Percentiles rank a stretch among this genome's conserved stretches.
Conservation (phyloP, 2,329 filamentous ascomycete genomes). For the Stagonosporopsis rhizophila region DNA sequence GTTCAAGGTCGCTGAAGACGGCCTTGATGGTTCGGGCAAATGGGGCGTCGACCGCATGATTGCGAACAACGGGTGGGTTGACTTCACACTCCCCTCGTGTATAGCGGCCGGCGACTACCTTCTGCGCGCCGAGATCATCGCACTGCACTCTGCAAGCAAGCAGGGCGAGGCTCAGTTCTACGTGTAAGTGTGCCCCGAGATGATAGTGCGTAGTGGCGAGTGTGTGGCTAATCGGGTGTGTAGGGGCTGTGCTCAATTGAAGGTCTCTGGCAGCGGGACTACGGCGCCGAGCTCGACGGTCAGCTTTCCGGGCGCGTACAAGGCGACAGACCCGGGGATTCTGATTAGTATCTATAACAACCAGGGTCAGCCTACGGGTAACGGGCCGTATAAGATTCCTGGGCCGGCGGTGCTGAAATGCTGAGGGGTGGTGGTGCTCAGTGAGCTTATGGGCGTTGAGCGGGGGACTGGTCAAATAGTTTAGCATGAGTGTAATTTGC, state of each 20-base stretch:
- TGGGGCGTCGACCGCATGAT: constrained; percentile 62
- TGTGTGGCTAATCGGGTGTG: constrained; percentile 4
- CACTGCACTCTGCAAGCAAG: constrained; percentile 48
- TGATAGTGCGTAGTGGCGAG: too few relatives aligned
- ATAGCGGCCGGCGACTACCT: constrained; percentile 52
- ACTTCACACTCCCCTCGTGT: constrained; percentile 48
- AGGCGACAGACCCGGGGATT: constrained; percentile 40
- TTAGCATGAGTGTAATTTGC: not conserved
- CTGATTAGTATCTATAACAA: constrained; percentile 41
- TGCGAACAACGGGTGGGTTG: constrained; percentile 54
- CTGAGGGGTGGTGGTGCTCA: constrained; percentile 28
- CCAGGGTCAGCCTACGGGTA: constrained; percentile 21
- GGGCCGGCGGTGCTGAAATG: constrained; percentile 60
- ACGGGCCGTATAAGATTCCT: constrained; percentile 56
- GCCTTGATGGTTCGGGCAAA: constrained; percentile 48
- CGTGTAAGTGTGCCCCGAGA: constrained; percentile 28
- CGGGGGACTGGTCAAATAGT: not conserved
- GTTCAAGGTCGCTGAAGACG: constrained; percentile 54
- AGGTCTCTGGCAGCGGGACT: constrained; percentile 31
- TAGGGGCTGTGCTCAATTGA: constrained; percentile 47
- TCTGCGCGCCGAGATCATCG: constrained; percentile 54
- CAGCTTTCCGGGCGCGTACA: constrained; percentile 45
- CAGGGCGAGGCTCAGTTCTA: constrained; percentile 54
- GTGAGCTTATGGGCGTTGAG: too few relatives aligned
- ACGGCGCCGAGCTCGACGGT: constrained; percentile 36